Conservation (phyloP, 176 grass and related monocot genomes). For the Coix lacrymajobi region DNA sequence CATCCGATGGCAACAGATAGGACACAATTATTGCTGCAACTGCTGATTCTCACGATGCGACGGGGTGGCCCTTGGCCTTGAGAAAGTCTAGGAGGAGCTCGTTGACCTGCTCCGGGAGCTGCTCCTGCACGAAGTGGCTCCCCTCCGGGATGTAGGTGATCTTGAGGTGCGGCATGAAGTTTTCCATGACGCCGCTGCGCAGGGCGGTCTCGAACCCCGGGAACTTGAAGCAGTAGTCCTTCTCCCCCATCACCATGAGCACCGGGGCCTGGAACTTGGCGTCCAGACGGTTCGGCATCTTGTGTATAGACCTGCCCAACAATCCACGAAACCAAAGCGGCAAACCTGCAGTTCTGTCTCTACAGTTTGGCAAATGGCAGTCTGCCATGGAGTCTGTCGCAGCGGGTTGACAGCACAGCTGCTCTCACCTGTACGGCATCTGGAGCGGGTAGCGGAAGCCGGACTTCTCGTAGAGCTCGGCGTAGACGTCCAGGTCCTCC, state of each 20-base stretch:
- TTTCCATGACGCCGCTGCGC: constrained; percentile 24
- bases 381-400: too few relatives aligned
- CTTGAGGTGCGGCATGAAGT: constrained; percentile 31
- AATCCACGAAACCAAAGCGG: background rate
- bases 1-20: background rate
- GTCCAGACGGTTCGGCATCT: background rate
- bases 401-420: too few relatives aligned
- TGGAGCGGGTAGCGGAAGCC: constrained; percentile 48
- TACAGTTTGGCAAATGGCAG: background rate
- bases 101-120: constrained; percentile 40
- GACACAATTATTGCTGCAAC: background rate
- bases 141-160: constrained; percentile 35
- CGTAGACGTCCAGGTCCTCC: constrained; percentile 42
- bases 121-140: constrained; percentile 45
- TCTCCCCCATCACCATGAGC: constrained; percentile 41
- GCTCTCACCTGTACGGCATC: constrained; percentile 44
- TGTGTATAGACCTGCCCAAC: constrained; percentile 17
- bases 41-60: background rate
- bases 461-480: constrained; percentile 27
- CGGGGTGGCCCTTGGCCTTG: constrained; percentile 20
- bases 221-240: constrained; percentile 45
- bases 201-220: constrained; percentile 22
- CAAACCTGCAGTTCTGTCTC: background rate
- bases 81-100: constrained; percentile 38
- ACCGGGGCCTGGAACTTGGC: constrained; percentile 47